These are phyloP conservation scores for Avena insularis DNA, from an alignment of 176 grass and related monocot species.

Conservation along the genomic window DNA sequence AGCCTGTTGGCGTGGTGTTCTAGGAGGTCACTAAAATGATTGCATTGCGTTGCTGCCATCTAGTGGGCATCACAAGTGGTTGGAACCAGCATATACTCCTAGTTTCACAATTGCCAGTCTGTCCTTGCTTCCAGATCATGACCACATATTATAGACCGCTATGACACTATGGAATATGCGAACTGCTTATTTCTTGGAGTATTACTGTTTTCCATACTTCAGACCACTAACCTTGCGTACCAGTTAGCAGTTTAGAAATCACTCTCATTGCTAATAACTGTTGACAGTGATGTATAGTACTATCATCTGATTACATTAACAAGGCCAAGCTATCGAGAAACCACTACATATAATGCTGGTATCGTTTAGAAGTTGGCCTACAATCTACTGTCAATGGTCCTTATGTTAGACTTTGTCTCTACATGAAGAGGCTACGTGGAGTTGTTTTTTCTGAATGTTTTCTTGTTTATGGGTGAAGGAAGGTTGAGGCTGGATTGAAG, in stretches of 20 bases:
- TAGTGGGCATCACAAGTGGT: not conserved
- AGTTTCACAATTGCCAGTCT: constrained; percentile 5
- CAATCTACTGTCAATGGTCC: not conserved
- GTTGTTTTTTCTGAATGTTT: constrained; percentile 26
- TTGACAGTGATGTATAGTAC: not conserved
- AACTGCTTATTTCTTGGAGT: constrained; percentile 21
- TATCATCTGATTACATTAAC: constrained; percentile 13
- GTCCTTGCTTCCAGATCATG: not conserved
- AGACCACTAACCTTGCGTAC: not conserved
- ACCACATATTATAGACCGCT: constrained; percentile 12
- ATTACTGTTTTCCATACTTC: constrained; percentile 3
- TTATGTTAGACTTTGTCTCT: not conserved
- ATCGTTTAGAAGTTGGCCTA: not conserved
- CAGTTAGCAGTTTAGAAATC: not conserved
- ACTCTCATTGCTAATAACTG: not conserved
- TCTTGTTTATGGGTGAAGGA: constrained; percentile 74
- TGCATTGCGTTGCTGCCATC: constrained; percentile 2
- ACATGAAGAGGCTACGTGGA: not conserved
- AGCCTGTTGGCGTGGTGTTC: not conserved
- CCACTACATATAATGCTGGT: not conserved
- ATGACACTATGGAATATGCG: not conserved
- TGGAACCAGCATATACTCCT: not conserved
- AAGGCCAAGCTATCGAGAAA: not conserved
- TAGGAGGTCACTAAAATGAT: not conserved
- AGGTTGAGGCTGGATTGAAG: constrained; percentile 98